A percentile compares a stretch with the other conserved stretches of the same genome.
phyloP scores from a whole-genome alignment of 1,284 basidiomycete species.

The Malassezia arunalokei region DNA sequence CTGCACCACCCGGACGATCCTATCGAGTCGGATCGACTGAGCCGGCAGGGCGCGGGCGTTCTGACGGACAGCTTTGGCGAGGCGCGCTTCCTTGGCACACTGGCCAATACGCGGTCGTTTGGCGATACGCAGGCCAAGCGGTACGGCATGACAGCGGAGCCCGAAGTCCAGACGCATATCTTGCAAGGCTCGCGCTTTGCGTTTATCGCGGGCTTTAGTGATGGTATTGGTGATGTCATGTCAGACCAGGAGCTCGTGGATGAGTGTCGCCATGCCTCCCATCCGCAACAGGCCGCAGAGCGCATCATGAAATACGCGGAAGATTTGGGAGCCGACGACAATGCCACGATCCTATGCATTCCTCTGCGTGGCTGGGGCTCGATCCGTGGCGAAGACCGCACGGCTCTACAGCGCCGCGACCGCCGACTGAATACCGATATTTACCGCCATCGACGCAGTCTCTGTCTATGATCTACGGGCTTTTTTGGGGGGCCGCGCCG shows the following conservation, averaged over 20 bases:
- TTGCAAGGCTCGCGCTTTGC: constrained; percentile 50
- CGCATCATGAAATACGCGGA: constrained; percentile 76
- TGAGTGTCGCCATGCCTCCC: constrained; percentile 60
- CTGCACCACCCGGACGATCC: constrained; percentile 78
- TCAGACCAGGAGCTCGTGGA: constrained; percentile 92
- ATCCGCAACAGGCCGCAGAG: constrained; percentile 68
- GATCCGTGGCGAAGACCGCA: constrained; percentile 64
- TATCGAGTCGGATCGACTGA: constrained; percentile 68
- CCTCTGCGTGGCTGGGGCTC: constrained; percentile 85
- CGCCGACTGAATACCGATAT: constrained; percentile 27
- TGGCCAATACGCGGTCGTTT: constrained; percentile 85
- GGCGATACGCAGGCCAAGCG: constrained; percentile 81
- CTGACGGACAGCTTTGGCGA: constrained; percentile 94
- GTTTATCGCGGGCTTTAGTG: constrained; percentile 48
- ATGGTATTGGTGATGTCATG: constrained; percentile 78
- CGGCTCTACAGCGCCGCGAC: constrained; percentile 49
- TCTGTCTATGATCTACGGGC: background rate
- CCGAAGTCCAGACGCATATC: constrained; percentile 71
- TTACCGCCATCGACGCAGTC: constrained; percentile 24
- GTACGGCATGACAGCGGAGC: constrained; percentile 66
- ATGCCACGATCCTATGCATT: constrained; percentile 80
- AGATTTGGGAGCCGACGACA: constrained; percentile 74
- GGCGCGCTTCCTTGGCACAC: constrained; percentile 85
- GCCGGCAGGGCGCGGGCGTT: constrained; percentile 73
- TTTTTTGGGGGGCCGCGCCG: background rate